Conservation (phyloP, 169 alveolate genomes). For the Cryptosporidium viatorum region DNA sequence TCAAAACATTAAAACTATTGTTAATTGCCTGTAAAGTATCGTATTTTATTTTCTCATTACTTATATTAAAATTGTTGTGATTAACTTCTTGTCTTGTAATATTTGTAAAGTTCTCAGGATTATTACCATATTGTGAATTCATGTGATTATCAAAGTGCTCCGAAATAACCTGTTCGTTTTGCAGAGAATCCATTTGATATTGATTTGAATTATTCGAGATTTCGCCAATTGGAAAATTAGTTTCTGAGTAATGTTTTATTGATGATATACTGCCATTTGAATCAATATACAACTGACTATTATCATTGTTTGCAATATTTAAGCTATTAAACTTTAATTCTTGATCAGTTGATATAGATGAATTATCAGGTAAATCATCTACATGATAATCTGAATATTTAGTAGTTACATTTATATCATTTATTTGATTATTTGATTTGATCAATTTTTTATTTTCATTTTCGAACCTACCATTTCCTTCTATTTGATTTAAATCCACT, state of each 20-base stretch:
- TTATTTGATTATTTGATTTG: background rate
- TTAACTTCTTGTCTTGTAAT: background rate
- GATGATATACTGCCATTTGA: conserved; percentile 7
- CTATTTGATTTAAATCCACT: conserved; percentile 44
- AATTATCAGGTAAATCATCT: background rate
- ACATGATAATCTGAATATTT: background rate
- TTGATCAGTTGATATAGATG: background rate
- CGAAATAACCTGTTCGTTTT: background rate
- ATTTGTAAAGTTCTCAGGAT: background rate
- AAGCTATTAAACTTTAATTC: background rate
- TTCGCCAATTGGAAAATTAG: background rate
- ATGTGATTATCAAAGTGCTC: background rate
- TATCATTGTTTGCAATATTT: background rate
- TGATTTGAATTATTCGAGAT: background rate
- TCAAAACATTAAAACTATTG: background rate
- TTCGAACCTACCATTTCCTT: background rate
- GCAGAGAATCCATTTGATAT: background rate
- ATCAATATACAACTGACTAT: background rate
- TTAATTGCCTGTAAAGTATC: conserved; percentile 2
- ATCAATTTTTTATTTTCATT: background rate
- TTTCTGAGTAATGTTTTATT: background rate
- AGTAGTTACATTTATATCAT: background rate
- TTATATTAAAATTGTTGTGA: background rate
- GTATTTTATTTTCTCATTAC: background rate
- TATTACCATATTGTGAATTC: background rate